Evolutionary conservation across 768 basidiomycete species (phyloP).

Genomic region (Boletus sensibilis): DNA sequence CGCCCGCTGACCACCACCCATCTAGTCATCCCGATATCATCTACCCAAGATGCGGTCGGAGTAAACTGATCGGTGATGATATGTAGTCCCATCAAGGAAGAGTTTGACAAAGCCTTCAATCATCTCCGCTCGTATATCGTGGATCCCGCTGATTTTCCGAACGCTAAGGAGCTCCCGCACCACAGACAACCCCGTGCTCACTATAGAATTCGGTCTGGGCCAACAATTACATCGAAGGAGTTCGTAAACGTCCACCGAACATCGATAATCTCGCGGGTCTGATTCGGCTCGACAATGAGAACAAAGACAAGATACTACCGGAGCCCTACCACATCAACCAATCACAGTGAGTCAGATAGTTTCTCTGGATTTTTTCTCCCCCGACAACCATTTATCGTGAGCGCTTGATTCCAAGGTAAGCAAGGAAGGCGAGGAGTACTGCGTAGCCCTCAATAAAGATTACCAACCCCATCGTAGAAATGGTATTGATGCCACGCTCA

Average conservation of each 20-base stretch:
- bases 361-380: no score
- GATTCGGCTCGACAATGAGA: not conserved
- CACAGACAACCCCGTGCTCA: not conserved
- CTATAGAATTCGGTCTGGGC: not conserved
- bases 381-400: no score
- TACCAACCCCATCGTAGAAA: no score
- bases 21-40: not conserved
- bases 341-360: no score
- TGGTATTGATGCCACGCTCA: no score
- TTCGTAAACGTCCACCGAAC: not conserved
- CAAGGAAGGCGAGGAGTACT: no score
- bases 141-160: not conserved
- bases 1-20: not conserved
- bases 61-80: not conserved
- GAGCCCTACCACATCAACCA: no score
- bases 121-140: not conserved
- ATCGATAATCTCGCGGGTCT: not conserved
- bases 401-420: no score
- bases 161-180: not conserved
- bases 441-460: no score
- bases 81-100: not conserved
- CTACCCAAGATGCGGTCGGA: no score
- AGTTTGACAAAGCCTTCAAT: not conserved
- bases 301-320: not conserved
- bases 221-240: not conserved